A percentile compares a stretch with the other conserved stretches of the same genome.
Evolutionary conservation across 2,329 filamentous ascomycete genomes (phyloP).

Genomic region (Dothideomycetes sp.): DNA sequence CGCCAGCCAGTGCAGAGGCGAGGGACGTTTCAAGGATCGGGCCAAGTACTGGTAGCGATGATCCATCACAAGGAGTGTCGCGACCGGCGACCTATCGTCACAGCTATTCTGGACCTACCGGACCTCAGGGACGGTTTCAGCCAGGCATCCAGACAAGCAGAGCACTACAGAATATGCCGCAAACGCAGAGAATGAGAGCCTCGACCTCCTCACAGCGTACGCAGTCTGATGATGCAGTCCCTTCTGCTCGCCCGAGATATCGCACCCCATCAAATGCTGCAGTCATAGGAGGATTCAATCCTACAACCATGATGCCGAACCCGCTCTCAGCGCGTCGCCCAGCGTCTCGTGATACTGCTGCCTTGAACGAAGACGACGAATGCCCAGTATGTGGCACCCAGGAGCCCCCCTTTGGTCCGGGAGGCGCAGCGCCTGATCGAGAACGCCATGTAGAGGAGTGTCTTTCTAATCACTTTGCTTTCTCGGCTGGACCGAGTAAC

Average conservation of each 20-base stretch:
- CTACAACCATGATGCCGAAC: background rate
- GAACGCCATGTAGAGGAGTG: constrained; percentile 16
- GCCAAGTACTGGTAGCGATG: background rate
- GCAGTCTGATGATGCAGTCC: constrained; percentile 3
- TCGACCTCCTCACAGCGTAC: background rate
- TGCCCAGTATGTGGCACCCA: constrained; percentile 61
- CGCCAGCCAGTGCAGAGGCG: background rate
- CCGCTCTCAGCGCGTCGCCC: background rate
- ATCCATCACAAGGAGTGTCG: background rate
- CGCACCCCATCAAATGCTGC: constrained; percentile 1
- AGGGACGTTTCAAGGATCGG: background rate
- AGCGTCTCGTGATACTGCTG: background rate
- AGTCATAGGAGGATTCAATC: background rate
- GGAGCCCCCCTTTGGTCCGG: constrained; percentile 44
- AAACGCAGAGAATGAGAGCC: background rate
- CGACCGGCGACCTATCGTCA: background rate
- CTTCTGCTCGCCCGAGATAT: constrained; percentile 2
- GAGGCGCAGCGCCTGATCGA: constrained; percentile 5
- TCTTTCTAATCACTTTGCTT: constrained; percentile 16
- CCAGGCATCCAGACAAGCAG: background rate
- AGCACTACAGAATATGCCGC: background rate
- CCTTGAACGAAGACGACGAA: constrained; percentile 57
- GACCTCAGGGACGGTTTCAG: background rate
- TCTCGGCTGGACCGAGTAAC: constrained; percentile 5
- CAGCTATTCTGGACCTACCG: background rate